Evolutionary conservation across 495 filamentous ascomycete species (phyloP).

Genomic region (Penicillium argentinense): DNA sequence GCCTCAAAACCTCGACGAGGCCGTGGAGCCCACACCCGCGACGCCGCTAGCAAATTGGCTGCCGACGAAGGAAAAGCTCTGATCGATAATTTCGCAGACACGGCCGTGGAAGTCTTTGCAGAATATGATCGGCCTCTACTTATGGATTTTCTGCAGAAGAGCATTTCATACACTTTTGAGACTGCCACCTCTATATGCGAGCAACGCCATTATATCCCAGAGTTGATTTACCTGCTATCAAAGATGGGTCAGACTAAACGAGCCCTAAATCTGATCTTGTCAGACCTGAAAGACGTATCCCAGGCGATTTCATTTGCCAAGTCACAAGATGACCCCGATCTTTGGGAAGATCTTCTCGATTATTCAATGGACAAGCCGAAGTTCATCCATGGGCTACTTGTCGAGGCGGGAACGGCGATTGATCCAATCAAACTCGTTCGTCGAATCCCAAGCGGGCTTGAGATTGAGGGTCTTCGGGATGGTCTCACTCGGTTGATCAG

Average conservation of each 20-base stretch:
- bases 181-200: conserved; percentile 77
- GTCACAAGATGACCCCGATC: conserved; percentile 80
- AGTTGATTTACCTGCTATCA: conserved; percentile 89
- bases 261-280: conserved; percentile 87
- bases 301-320: conserved; percentile 94
- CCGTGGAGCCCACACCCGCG: conserved; percentile 37
- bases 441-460: conserved; percentile 85
- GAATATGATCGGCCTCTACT: conserved; percentile 75
- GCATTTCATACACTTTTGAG: conserved; percentile 80
- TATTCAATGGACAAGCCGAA: conserved; percentile 95
- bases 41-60: conserved; percentile 45
- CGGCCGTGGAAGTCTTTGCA: conserved; percentile 81
- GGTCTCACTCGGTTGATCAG: conserved; percentile 83
- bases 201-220: conserved; percentile 71
- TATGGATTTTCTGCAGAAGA: conserved; percentile 82
- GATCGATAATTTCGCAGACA: conserved; percentile 81
- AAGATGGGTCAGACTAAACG: conserved; percentile 92
- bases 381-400: conserved; percentile 89
- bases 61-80: conserved; percentile 68
- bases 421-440: conserved; percentile 86
- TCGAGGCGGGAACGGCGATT: conserved; percentile 90
- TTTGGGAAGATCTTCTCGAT: conserved; percentile 92
- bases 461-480: conserved; percentile 84
- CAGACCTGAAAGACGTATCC: conserved; percentile 79
- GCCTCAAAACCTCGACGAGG: conserved; percentile 39